phyloP scores from a whole-genome alignment of 352 stramenopile genomes.

The Pythium phragmitis region DNA sequence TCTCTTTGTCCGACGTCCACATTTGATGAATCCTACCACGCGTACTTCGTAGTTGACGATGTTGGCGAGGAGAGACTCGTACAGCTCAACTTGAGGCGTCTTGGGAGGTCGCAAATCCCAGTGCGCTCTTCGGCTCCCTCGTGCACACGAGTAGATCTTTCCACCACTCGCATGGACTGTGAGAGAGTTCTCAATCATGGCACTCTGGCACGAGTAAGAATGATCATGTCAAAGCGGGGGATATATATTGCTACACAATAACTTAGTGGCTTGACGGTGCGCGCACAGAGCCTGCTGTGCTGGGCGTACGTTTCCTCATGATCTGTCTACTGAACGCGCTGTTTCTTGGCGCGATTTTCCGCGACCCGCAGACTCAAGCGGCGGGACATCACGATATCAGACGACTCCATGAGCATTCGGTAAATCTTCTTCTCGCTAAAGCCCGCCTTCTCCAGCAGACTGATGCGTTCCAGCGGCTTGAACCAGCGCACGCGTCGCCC shows the following conservation, averaged over 20 bases:
- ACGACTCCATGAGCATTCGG: conserved; percentile 33
- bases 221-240: background rate
- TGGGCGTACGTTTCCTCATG: background rate
- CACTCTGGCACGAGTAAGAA: too few relatives aligned
- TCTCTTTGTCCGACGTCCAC: background rate
- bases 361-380: conserved; percentile 21
- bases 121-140: too few relatives aligned
- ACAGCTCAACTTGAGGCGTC: too few relatives aligned
- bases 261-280: background rate
- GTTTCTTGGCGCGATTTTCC: conserved; percentile 5
- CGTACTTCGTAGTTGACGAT: too few relatives aligned
- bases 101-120: too few relatives aligned
- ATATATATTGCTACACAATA: conserved; percentile 1
- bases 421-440: conserved; percentile 37
- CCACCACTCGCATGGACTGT: too few relatives aligned
- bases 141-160: too few relatives aligned
- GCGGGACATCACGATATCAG: conserved; percentile 28
- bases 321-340: conserved; percentile 3
- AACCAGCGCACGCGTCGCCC: conserved; percentile 26
- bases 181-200: too few relatives aligned
- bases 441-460: conserved; percentile 27
- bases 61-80: too few relatives aligned
- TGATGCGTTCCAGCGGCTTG: conserved; percentile 31
- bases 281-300: background rate
- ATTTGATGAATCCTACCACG: too few relatives aligned